phyloP scores from a whole-genome alignment of 306 rosid species.

The Quercus aquifolioides region DNA sequence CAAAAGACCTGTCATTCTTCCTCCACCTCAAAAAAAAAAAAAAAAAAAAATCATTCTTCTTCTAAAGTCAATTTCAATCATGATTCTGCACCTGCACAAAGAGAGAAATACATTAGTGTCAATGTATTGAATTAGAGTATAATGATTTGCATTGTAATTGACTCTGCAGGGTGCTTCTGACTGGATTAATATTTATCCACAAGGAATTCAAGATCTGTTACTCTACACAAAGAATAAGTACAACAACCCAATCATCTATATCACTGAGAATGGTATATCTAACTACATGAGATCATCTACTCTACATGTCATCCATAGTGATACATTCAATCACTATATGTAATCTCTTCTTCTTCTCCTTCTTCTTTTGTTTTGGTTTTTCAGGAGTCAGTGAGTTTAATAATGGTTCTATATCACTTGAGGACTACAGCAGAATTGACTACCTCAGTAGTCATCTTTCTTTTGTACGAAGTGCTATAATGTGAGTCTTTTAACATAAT shows the following conservation, averaged over 20 bases:
- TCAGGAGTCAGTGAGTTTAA: constrained; percentile 22
- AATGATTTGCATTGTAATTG: not conserved
- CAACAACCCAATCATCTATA: constrained; percentile 31
- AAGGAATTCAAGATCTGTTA: constrained; percentile 25
- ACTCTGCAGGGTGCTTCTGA: constrained; percentile 22
- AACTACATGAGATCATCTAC: not conserved
- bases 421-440: constrained; percentile 30
- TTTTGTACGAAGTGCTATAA: constrained; percentile 21
- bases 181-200: constrained; percentile 27
- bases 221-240: constrained; percentile 28
- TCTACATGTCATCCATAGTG: no score
- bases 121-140: no score
- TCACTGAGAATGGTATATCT: constrained; percentile 34
- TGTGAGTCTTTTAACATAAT: constrained; percentile 14
- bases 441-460: constrained; percentile 20
- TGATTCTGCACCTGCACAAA: no score
- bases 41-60: no score
- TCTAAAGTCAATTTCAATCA: no score
- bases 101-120: no score
- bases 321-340: no score
- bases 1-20: no score
- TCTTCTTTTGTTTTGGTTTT: not conserved
- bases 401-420: constrained; percentile 8
- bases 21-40: no score
- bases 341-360: no score